Percentiles rank a stretch among this genome's conserved stretches.
These are phyloP conservation scores for Hymenochaete sp. DNA, from an alignment of 1,284 basidiomycete genomes.

Conservation along the genomic window DNA sequence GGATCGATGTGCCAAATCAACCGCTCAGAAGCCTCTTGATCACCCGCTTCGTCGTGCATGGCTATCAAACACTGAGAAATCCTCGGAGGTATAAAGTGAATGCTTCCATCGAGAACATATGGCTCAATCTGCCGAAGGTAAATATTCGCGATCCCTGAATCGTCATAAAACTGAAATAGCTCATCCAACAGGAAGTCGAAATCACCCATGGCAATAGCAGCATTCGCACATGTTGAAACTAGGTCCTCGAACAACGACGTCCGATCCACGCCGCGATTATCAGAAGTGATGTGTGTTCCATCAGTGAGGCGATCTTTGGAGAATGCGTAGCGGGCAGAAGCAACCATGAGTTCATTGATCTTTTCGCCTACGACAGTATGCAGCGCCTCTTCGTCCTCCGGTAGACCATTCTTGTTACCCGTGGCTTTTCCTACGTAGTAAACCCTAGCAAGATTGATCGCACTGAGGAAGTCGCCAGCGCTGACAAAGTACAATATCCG, in stretches of 20 bases:
- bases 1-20: slow-evolving; percentile 97
- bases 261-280: slow-evolving; percentile 87
- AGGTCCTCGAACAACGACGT: slow-evolving; percentile 86
- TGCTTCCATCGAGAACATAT: slow-evolving; percentile 70
- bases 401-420: slow-evolving; percentile 87
- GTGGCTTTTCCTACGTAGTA: slow-evolving; percentile 80
- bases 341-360: slow-evolving; percentile 76
- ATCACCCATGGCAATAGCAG: slow-evolving; percentile 75
- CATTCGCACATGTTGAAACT: slow-evolving; percentile 73
- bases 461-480: slow-evolving; percentile 81
- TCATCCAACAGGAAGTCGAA: slow-evolving; percentile 88
- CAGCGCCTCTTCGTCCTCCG: slow-evolving; percentile 51
- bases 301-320: slow-evolving; percentile 92
- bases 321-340: slow-evolving; percentile 86
- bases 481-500: slow-evolving; percentile 80
- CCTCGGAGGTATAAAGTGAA: slow-evolving; percentile 73
- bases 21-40: slow-evolving; percentile 74
- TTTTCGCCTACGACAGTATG: slow-evolving; percentile 66
- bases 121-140: slow-evolving; percentile 80
- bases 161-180: slow-evolving; percentile 83
- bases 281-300: slow-evolving; percentile 71
- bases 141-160: slow-evolving; percentile 80
- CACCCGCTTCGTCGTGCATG: slow-evolving; percentile 64
- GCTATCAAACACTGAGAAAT: slow-evolving; percentile 82
- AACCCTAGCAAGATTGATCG: slow-evolving; percentile 77